A percentile compares a stretch with the other conserved stretches of the same genome.
phyloP scores from a whole-genome alignment of 129 eudicot species.

The Apium graveolens region DNA sequence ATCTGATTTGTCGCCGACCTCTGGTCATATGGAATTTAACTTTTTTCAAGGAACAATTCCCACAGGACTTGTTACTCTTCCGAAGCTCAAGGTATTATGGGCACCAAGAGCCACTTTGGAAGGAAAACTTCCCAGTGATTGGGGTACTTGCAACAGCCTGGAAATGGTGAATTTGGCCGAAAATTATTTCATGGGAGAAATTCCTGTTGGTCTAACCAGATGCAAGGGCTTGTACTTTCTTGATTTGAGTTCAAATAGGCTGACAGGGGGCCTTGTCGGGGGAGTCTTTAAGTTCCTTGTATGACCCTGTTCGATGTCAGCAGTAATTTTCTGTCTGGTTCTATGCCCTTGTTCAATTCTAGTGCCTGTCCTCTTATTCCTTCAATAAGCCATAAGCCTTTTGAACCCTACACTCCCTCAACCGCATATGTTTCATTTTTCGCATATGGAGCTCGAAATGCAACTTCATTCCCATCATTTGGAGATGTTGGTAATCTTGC shows the following conservation, averaged over 20 bases:
- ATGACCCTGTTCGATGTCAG: conserved; percentile 68
- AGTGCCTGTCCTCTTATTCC: conserved; percentile 28
- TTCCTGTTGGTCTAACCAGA: conserved; percentile 29
- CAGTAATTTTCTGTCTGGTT: conserved; percentile 51
- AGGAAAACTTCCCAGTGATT: conserved; percentile 52
- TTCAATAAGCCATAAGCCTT: conserved; percentile 2
- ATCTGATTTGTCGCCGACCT: conserved; percentile 18
- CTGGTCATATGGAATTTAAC: conserved; percentile 46
- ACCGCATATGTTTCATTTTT: conserved; percentile 37
- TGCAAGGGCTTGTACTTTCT: conserved; percentile 66
- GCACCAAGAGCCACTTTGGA: conserved; percentile 70
- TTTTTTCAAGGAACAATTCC: conserved; percentile 62
- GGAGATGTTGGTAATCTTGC: conserved; percentile 33
- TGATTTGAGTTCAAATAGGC: conserved; percentile 65
- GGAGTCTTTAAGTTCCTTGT: conserved; percentile 58
- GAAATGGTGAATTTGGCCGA: conserved; percentile 72
- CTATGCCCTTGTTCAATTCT: conserved; percentile 40
- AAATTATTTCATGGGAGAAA: conserved; percentile 47
- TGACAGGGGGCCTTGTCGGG: conserved; percentile 47
- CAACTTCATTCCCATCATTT: conserved; percentile 24
- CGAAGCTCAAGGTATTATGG: conserved; percentile 70
- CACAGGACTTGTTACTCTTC: conserved; percentile 35
- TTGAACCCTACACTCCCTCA: conserved; percentile 30
- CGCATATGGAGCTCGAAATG: conserved; percentile 17
- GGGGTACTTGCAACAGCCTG: conserved; percentile 63